Base-by-base conservation (phyloP, 1,284 basidiomycete genomes). In the Thecaphora thlaspeos region DNA sequence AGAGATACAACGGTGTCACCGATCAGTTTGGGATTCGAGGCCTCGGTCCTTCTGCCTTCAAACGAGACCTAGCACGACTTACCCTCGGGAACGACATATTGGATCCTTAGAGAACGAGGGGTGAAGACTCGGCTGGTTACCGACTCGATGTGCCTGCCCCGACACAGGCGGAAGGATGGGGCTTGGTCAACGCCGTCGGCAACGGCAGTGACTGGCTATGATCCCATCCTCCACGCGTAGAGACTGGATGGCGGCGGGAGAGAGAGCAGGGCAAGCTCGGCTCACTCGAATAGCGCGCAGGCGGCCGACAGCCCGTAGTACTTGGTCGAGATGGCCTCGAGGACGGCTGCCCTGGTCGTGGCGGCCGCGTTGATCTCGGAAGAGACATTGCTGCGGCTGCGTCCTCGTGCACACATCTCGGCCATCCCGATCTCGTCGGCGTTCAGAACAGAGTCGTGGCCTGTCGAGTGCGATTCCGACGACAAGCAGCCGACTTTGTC, bases 231-330 rank as follows among this genome's bases (percentile, higher is more conserved):
- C n/a, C n/a, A n/a, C n/a, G n/a, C n/a, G n/a, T n/a, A n/a, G n/a
- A n/a, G n/a, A n/a, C n/a, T n/a, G n/a, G n/a, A n/a, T n/a, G n/a
- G n/a, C n/a, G n/a, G n/a, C n/a, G n/a, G n/a, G n/a, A n/a, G n/a
- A n/a, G n/a, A n/a, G n/a, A n/a, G n/a, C n/a, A n/a, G n/a, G n/a
- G n/a, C n/a, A n/a, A 34, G 32, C 17, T 60, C 2, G 47, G 49
- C 51, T n/a, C 50, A 86, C 75, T 89, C 88, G 81, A 96, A 90
- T 10, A 95, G 81, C 0, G 90, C 92, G 41, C 86, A 87, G 0
- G 84, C 82, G 1, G 93, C 91, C 10, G 88, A 89, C 2, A 94
- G 83, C 0, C 89, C 87, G 71, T 91, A 93, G 73, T 90, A 91
- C 78, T 90, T 93, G 56, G 37, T 17, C 24, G 55, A 43, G 2